Conservation (phyloP, 345 rosid species). For the Citrus glauca region DNA sequence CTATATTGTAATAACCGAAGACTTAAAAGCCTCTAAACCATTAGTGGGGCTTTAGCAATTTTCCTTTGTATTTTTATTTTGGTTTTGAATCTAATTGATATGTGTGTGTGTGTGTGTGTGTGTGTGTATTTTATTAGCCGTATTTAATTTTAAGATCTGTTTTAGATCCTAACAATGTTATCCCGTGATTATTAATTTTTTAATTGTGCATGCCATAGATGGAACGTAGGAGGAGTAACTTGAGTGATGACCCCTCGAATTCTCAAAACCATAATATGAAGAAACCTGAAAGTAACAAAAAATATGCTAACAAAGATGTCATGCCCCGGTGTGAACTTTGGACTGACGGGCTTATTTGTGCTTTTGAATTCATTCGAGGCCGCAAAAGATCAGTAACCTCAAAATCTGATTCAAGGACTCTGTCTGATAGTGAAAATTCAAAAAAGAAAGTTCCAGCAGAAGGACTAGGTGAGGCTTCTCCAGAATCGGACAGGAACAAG, state of each 20-base stretch:
- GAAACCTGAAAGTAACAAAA: conserved; percentile 28
- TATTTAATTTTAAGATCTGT: not conserved
- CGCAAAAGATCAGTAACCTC: conserved; percentile 23
- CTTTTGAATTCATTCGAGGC: conserved; percentile 68
- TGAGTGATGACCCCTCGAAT: conserved; percentile 19
- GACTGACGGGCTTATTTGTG: conserved; percentile 89
- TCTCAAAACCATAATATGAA: conserved; percentile 20
- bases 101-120: too few relatives aligned
- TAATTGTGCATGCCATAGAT: not conserved
- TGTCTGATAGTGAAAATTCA: conserved; percentile 14
- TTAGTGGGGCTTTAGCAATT: not conserved
- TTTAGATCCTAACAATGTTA: not conserved
- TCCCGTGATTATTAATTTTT: not conserved
- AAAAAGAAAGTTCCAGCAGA: conserved; percentile 17
- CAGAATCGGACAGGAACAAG: conserved; percentile 20
- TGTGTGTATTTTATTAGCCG: not conserved
- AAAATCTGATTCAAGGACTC: conserved; percentile 26
- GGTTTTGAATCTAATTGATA: not conserved
- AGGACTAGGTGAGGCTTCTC: conserved; percentile 27
- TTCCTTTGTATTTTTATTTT: not conserved
- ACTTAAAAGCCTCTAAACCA: not conserved
- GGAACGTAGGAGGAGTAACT: conserved; percentile 17
- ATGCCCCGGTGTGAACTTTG: conserved; percentile 58
- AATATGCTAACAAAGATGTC: conserved; percentile 28
- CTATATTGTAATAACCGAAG: not conserved